Evolutionary conservation across 179 eudicot genomes (phyloP).

Genomic region (Dionaea muscipula): DNA sequence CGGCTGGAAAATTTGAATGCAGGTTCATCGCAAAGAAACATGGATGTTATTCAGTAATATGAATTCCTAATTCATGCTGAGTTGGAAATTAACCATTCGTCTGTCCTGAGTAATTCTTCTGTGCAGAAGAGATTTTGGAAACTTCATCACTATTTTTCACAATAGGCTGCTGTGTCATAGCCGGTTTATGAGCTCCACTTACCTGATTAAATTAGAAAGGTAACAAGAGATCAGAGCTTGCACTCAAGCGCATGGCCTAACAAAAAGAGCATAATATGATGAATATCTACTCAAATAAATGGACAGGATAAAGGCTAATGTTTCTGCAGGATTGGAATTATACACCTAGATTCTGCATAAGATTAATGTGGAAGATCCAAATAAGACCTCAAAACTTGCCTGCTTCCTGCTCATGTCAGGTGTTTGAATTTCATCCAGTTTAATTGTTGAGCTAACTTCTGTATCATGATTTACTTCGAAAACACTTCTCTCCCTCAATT

Average conservation of each 20-base stretch:
- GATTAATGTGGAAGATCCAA: no score
- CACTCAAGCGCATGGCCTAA: no score
- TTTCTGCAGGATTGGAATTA: no score
- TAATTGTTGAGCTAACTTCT: conserved; percentile 11
- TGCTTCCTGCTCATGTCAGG: conserved; percentile 14
- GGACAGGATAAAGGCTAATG: no score
- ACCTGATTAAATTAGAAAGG: conserved; percentile 15
- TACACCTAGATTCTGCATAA: no score
- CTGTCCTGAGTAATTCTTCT: conserved; percentile 15
- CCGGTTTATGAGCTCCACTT: conserved; percentile 15
- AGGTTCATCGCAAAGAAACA: neutral
- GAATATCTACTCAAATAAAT: no score
- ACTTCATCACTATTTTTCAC: conserved; percentile 12
- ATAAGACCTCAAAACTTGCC: conserved; percentile 18
- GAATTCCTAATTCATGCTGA: neutral
- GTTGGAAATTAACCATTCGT: conserved; percentile 29
- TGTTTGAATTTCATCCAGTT: conserved; percentile 14
- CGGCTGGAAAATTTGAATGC: neutral
- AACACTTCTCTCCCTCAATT: conserved; percentile 21
- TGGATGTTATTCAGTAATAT: neutral
- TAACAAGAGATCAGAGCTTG: no score
- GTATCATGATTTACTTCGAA: conserved; percentile 20
- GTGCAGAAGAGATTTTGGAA: conserved; percentile 10
- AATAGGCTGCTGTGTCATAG: conserved; percentile 18
- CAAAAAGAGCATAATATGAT: no score